Base-by-base conservation (phyloP, 2,329 filamentous ascomycete genomes). In the Acrocalymma vagum region DNA sequence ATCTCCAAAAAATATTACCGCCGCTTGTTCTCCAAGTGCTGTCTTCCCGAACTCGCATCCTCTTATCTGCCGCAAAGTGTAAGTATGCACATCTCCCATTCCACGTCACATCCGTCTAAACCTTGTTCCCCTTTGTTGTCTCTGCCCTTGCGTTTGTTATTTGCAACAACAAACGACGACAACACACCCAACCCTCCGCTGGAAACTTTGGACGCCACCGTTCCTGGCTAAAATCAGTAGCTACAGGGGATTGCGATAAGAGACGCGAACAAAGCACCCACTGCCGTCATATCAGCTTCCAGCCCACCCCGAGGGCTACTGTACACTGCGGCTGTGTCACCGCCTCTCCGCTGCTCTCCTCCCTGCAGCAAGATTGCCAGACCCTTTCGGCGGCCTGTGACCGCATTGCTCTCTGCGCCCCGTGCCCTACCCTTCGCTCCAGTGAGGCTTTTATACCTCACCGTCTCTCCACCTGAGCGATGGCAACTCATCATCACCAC, bases 401-500 rank as follows among this genome's bases (percentile, higher is more conserved):
- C 50, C 11, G 36, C 39, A 23, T 44, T 48, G 48, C 53, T 50
- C 52, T 51, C 45, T 29, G 55, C 53, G 60, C 58, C 45, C 63
- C 60, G 63, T 67, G 62, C 63, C 52, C 58, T 32, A 53, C 52
- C 40, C 30, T 23, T 39, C 58, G 37, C 41, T 49, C 46, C 29
- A 53, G 47, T 53, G 53, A 65, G 58, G 54, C 58, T 42, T 59
- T 66, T 68, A 65, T 61, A 62, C 48, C 62, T 65, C 59, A 58
- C 61, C 61, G 47, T 59, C 55, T 44, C 61, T 65, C 60, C 54
- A 55, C 42, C 38, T 55, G 55, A 49, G 48, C 59, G 44, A 63
- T 63, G 60, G 58, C 60, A 23, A 67, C 66, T 14, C 60, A 67
- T 51, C 65, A 70, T 53, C 62, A 63, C 31, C n/a, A n/a, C n/a